Conservation (phyloP, 257 asterid species). For the Gentiana dahurica region DNA sequence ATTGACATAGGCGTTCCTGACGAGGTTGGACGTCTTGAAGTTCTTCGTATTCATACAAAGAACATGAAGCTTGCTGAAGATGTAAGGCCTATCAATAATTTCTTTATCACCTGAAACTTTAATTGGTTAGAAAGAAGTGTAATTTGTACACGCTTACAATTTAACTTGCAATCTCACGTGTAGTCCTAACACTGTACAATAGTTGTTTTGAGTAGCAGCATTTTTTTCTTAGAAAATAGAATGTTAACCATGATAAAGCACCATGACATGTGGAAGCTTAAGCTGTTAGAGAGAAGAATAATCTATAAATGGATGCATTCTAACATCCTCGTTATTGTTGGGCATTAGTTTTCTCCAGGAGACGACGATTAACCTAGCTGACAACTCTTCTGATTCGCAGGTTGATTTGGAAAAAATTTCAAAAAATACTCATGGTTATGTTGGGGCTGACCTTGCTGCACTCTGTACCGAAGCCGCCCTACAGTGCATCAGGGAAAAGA, state of each 20-base stretch:
- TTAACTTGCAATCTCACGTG: too few species aligned
- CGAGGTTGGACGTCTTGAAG: conserved; percentile 97
- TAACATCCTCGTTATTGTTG: too few species aligned
- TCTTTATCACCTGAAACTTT: too few species aligned
- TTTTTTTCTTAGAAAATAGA: too few species aligned
- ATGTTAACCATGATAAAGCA: too few species aligned
- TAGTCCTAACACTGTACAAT: too few species aligned
- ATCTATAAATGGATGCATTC: too few species aligned
- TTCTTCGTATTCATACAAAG: conserved; percentile 81
- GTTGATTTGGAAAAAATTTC: conserved; percentile 80
- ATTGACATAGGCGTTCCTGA: conserved; percentile 93
- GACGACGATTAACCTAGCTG: neutral
- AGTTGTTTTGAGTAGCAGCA: too few species aligned
- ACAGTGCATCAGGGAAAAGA: conserved; percentile 94
- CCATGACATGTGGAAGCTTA: too few species aligned
- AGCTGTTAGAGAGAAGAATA: too few species aligned
- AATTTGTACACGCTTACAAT: too few species aligned
- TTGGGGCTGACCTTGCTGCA: conserved; percentile 96
- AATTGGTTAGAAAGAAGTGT: too few species aligned
- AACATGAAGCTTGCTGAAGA: conserved; percentile 92
- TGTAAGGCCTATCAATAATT: conserved; percentile 21
- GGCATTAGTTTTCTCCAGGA: neutral
- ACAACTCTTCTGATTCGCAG: conserved; percentile 23
- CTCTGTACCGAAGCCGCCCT: conserved; percentile 92
- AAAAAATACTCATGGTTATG: conserved; percentile 84